Evolutionary conservation across 106 monocot genomes (phyloP), one percentile per base, ranked within the genome.

Genomic region (Dendrobium chrysotoxum): DNA sequence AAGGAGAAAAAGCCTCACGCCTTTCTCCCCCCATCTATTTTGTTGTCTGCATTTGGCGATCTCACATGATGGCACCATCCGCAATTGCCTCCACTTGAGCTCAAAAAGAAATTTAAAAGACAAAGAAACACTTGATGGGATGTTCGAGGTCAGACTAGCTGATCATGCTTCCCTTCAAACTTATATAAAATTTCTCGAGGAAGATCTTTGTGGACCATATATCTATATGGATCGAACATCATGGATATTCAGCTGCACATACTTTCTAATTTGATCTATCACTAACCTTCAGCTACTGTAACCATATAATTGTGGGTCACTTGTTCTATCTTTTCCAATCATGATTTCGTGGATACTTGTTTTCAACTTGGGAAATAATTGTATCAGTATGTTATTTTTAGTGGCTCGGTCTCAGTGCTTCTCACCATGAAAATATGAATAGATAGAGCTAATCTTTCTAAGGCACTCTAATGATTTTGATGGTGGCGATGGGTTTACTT

Each of bases 321-420:
- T 61, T 61, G 61, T 61, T 61, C 61, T n/a, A 61, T 61, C 61
- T 61, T 61, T 61, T 61, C 61, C 23, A 61, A 25, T 61, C n/a
- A 61, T 61, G 61, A 61, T 61, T 61, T 23, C 7, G n/a, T 23
- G 21, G 61, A 61, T 61, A 23, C 61, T 61, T 61, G 61, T 23
- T 61, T 61, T 3, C 61, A 61, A 23, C 23, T 61, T 61, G 23
- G 61, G 61, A 25, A 61, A 61, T 61, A 61, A 61, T 61, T 61
- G 61, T 50, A 13, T 50, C 50, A 15, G 50, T 50, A 12, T 50
- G 50, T 50, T 13, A 15, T 13, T 50, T 50, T 50, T 50, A 50
- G 13, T 50, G 3, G 50, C 50, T 50, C 11, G 16, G 1, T 50
- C 50, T 50, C 13, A 50, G 15, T 50, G 50, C 50, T 50, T 15